These are phyloP conservation scores for Apiospora rasikravindrae DNA, from an alignment of 2,329 filamentous ascomycete species.

Conservation along the genomic window DNA sequence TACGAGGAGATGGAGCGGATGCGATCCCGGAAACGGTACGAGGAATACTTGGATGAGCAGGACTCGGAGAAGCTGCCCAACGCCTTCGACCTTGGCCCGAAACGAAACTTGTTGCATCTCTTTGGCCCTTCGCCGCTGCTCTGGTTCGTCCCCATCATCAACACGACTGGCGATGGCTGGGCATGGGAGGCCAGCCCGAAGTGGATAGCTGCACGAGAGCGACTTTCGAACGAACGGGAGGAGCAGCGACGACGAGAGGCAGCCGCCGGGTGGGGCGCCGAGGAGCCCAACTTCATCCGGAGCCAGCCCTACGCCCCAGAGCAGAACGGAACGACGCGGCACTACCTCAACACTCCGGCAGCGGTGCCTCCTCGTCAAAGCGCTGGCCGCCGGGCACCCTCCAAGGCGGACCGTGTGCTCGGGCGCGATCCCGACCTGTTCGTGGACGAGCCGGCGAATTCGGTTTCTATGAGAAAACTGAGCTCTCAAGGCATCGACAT, in stretches of 20 bases:
- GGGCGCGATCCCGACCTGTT: slow-evolving; percentile 63
- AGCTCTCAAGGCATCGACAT: slow-evolving; percentile 50
- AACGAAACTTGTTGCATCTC: slow-evolving; percentile 78
- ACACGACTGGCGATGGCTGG: slow-evolving; percentile 92
- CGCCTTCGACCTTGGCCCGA: slow-evolving; percentile 89
- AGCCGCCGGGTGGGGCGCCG: slow-evolving; percentile 69
- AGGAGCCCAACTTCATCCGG: slow-evolving; percentile 32
- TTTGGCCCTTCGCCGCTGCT: slow-evolving; percentile 76
- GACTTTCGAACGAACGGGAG: slow-evolving; percentile 61
- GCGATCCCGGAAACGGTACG: slow-evolving; percentile 60
- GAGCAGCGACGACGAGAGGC: slow-evolving; percentile 68
- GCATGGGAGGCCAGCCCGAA: slow-evolving; percentile 83
- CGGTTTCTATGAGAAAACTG: slow-evolving; percentile 53
- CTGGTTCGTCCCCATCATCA: slow-evolving; percentile 83
- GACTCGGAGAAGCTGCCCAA: slow-evolving; percentile 88
- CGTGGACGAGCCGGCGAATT: slow-evolving; percentile 50
- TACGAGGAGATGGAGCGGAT: slow-evolving; percentile 62
- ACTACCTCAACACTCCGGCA: slow-evolving; percentile 37
- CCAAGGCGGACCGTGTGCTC: slow-evolving; percentile 64
- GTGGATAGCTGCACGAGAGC: slow-evolving; percentile 76
- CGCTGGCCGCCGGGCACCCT: slow-evolving; percentile 46
- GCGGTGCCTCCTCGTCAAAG: slow-evolving; percentile 26
- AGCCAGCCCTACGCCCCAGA: slow-evolving; percentile 32
- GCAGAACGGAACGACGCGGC: slow-evolving; percentile 35
- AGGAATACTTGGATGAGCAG: slow-evolving; percentile 85